Conservation (phyloP, 768 basidiomycete species). For the Suillus spraguei region DNA sequence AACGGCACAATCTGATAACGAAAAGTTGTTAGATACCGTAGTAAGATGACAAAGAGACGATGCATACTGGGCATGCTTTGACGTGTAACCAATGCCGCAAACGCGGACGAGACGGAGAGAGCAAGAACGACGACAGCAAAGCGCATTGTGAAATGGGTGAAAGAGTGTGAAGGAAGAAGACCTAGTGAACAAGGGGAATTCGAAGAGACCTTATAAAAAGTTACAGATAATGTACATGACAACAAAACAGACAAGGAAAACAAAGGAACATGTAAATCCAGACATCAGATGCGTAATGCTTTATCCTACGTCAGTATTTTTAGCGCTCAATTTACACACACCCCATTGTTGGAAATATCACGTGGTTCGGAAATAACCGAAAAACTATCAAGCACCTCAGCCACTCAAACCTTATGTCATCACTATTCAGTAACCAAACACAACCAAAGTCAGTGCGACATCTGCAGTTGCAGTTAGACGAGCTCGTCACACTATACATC, state of each 20-base stretch:
- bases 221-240: not conserved
- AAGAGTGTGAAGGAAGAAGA: constrained; percentile 8
- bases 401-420: constrained; percentile 61
- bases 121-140: constrained; percentile 18
- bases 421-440: constrained; percentile 40
- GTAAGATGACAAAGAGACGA: constrained; percentile 6
- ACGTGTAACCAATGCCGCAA: constrained; percentile 22
- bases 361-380: constrained; percentile 36
- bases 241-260: constrained; percentile 12
- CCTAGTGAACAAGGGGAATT: not conserved
- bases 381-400: constrained; percentile 42
- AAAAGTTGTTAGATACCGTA: not conserved
- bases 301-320: not conserved
- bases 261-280: constrained; percentile 5
- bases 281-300: not conserved
- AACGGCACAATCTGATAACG: constrained; percentile 49
- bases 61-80: constrained; percentile 28
- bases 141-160: constrained; percentile 17
- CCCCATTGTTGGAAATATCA: not conserved
- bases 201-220: not conserved
- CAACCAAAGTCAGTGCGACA: constrained; percentile 40
- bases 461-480: constrained; percentile 20
- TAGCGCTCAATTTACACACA: not conserved
- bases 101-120: constrained; percentile 22
- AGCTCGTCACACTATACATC: constrained; percentile 43